These are phyloP conservation scores for Termitomyces sp. DNA, from an alignment of 768 basidiomycete genomes.

Conservation along the genomic window DNA sequence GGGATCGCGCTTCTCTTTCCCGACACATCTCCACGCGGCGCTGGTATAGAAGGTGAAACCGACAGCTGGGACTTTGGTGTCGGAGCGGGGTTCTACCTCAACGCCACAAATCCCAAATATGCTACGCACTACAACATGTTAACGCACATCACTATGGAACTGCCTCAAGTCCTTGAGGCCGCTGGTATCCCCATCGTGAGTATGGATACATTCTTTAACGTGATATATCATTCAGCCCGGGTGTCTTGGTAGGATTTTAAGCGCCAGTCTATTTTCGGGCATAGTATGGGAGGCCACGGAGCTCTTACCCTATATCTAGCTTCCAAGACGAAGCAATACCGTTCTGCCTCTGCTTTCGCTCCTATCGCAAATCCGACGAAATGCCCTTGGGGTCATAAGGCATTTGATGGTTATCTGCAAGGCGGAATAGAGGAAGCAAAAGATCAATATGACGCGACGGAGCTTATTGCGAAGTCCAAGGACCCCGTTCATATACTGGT, in stretches of 20 bases:
- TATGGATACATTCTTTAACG: slow-evolving; percentile 5
- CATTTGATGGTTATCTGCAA: slow-evolving; percentile 80
- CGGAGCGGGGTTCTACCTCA: slow-evolving; percentile 95
- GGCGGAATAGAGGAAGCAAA: slow-evolving; percentile 77
- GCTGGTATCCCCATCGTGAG: slow-evolving; percentile 76
- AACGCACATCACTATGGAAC: slow-evolving; percentile 76
- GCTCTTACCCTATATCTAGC: slow-evolving; percentile 88
- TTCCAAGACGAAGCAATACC: slow-evolving; percentile 67
- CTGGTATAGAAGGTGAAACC: slow-evolving; percentile 78
- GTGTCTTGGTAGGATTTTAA: slow-evolving; percentile 59
- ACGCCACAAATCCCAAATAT: slow-evolving; percentile 78
- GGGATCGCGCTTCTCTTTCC: slow-evolving; percentile 92
- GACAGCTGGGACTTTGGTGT: slow-evolving; percentile 89
- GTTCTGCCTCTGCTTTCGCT: slow-evolving; percentile 87
- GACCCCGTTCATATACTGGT: slow-evolving; percentile 76
- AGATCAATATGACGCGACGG: slow-evolving; percentile 77
- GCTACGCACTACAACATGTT: slow-evolving; percentile 86
- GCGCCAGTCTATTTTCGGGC: slow-evolving; percentile 88
- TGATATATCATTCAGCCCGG: not conserved
- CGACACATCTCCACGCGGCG: slow-evolving; percentile 93
- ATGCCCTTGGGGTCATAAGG: slow-evolving; percentile 90
- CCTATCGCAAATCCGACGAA: slow-evolving; percentile 84
- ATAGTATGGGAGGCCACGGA: slow-evolving; percentile 98
- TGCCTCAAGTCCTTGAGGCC: slow-evolving; percentile 74
- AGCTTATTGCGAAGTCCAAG: slow-evolving; percentile 62